Percentiles rank a stretch among this genome's conserved stretches.
phyloP scores from a whole-genome alignment of 768 basidiomycete genomes.

The Mycena amicta region DNA sequence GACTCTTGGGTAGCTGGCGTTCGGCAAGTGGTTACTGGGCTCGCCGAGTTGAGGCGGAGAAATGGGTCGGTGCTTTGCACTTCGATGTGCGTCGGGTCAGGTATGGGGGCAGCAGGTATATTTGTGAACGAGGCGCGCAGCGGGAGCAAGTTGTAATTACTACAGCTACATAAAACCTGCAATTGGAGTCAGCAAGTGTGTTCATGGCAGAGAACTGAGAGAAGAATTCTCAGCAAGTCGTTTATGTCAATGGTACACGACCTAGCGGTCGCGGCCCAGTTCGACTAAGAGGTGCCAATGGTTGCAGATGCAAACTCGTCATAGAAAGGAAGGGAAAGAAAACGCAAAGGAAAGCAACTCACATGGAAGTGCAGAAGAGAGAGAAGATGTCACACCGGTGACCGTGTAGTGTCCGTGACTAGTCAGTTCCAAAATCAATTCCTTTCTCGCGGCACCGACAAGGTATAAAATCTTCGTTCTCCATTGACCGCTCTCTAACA shows the following conservation, averaged over 20 bases:
- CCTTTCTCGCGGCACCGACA: not conserved
- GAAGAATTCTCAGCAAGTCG: slow-evolving; percentile 75
- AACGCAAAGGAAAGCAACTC: slow-evolving; percentile 25
- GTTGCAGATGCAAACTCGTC: slow-evolving; percentile 81
- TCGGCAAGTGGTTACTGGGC: slow-evolving; percentile 86
- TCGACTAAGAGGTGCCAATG: slow-evolving; percentile 96
- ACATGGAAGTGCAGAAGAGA: slow-evolving; percentile 19
- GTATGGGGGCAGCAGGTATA: slow-evolving; percentile 85
- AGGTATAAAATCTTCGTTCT: not conserved
- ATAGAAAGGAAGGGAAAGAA: slow-evolving; percentile 37
- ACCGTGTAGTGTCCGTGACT: not conserved
- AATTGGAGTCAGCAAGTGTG: slow-evolving; percentile 10
- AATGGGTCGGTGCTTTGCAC: slow-evolving; percentile 76
- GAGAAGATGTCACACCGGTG: not conserved
- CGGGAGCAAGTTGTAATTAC: slow-evolving; percentile 11
- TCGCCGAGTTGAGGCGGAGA: slow-evolving; percentile 75
- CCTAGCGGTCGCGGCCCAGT: slow-evolving; percentile 45
- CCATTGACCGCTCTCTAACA: slow-evolving; percentile 5
- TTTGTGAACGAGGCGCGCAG: slow-evolving; percentile 68
- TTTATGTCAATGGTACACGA: slow-evolving; percentile 78
- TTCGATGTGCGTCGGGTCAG: slow-evolving; percentile 78
- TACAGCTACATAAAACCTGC: slow-evolving; percentile 1
- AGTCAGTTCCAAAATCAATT: not conserved
- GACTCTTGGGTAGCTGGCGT: slow-evolving; percentile 60
- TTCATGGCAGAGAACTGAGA: not conserved